Conservation (phyloP, 225 moss, liverwort and hornwort species). For the Neckera pumila region DNA sequence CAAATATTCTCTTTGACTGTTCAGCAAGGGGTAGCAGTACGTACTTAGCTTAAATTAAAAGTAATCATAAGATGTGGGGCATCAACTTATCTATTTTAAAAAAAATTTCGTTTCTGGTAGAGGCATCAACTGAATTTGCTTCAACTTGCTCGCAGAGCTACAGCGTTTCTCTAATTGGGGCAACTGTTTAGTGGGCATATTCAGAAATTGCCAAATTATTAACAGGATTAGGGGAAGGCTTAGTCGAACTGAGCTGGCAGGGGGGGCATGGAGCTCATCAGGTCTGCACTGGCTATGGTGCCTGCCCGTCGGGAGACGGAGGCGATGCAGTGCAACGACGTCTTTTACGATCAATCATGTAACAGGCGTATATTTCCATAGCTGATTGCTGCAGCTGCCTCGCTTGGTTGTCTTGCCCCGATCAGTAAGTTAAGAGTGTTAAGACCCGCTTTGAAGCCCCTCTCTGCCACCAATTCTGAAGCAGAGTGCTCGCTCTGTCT, state of each 20-base stretch:
- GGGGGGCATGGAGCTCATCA: background rate
- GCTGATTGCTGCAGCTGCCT: background rate
- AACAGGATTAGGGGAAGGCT: background rate
- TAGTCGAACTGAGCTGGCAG: conserved; percentile 4
- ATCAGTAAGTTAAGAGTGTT: background rate
- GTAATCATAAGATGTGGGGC: background rate
- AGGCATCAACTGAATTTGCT: background rate
- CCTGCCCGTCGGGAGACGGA: background rate
- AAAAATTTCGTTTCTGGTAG: background rate
- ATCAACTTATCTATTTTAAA: too few relatives aligned
- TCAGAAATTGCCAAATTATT: background rate
- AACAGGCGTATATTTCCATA: background rate
- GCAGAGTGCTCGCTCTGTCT: background rate
- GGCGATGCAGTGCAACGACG: background rate
- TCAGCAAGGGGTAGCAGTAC: background rate
- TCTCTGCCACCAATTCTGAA: background rate
- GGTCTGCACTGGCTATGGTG: background rate
- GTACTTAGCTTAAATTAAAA: background rate
- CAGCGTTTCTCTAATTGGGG: background rate
- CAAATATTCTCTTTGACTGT: too few relatives aligned
- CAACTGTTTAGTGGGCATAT: background rate
- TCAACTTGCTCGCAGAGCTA: background rate
- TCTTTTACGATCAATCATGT: conserved; percentile 8
- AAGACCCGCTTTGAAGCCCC: background rate
- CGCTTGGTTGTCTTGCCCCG: background rate